These are phyloP conservation scores for Clonostachys solani DNA, from an alignment of 2,329 filamentous ascomycete genomes.

Conservation along the genomic window DNA sequence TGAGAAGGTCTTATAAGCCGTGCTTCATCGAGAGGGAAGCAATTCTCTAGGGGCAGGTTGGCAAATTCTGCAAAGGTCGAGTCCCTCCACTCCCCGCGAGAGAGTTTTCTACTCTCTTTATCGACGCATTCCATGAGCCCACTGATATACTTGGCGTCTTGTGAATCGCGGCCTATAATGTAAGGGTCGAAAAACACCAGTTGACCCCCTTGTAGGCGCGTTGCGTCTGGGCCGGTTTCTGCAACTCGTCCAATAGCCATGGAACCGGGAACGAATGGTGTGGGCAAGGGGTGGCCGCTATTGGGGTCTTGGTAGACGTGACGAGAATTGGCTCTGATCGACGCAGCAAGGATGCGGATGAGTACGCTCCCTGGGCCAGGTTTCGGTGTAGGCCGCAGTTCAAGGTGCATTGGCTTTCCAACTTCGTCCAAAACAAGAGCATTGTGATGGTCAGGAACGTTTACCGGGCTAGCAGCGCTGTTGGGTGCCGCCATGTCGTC, in stretches of 20 bases:
- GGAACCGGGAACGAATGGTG: too few relatives aligned
- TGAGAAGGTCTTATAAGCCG: not conserved
- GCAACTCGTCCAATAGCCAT: slow-evolving; percentile 23
- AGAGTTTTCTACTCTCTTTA: slow-evolving; percentile 13
- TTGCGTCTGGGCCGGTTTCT: slow-evolving; percentile 22
- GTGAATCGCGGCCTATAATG: slow-evolving; percentile 20
- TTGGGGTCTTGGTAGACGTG: too few relatives aligned
- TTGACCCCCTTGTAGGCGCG: slow-evolving; percentile 19
- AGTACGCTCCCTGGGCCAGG: too few relatives aligned
- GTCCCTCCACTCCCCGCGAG: slow-evolving; percentile 20
- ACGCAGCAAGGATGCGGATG: too few relatives aligned
- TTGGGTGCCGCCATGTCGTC: too few relatives aligned
- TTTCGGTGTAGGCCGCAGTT: too few relatives aligned
- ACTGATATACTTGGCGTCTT: slow-evolving; percentile 13
- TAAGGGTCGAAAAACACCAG: slow-evolving; percentile 24
- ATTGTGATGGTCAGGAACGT: too few relatives aligned
- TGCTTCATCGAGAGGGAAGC: slow-evolving; percentile 21
- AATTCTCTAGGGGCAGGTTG: slow-evolving; percentile 25
- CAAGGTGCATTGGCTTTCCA: too few relatives aligned
- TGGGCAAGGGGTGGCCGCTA: too few relatives aligned
- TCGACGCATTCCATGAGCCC: slow-evolving; percentile 19
- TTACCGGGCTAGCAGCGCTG: too few relatives aligned
- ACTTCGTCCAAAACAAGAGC: too few relatives aligned
- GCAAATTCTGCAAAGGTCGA: slow-evolving; percentile 21
- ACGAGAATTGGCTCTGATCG: too few relatives aligned